Evolutionary conservation across 805 yeast species (phyloP).

Genomic region (Saturnispora sekii): DNA sequence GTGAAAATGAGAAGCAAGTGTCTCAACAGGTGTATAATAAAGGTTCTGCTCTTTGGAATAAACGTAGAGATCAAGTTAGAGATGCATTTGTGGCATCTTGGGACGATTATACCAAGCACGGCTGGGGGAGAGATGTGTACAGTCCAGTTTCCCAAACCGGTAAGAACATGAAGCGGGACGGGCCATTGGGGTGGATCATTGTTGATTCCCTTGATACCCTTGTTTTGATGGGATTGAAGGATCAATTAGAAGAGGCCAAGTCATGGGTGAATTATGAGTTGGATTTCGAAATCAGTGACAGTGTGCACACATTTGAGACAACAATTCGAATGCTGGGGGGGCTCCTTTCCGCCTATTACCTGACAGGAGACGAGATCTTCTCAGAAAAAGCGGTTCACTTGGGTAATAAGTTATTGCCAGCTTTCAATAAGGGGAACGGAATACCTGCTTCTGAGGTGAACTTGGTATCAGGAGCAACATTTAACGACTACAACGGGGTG

Average conservation of each 20-base stretch:
- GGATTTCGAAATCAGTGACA: constrained; percentile 59
- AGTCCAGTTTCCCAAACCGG: constrained; percentile 55
- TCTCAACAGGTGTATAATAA: no score
- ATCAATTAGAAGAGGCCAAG: constrained; percentile 54
- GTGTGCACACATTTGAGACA: constrained; percentile 84
- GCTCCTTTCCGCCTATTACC: constrained; percentile 68
- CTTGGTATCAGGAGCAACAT: constrained; percentile 44
- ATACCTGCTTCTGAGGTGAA: constrained; percentile 76
- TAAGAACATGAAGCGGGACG: constrained; percentile 60
- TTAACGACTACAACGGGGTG: constrained; percentile 65
- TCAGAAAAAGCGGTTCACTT: constrained; percentile 71
- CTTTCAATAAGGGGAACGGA: constrained; percentile 53
- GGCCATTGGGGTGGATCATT: constrained; percentile 87
- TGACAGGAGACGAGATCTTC: constrained; percentile 59
- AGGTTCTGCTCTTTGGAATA: constrained; percentile 30
- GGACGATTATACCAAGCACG: constrained; percentile 63
- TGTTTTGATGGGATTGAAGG: constrained; percentile 61
- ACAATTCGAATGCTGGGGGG: constrained; percentile 94
- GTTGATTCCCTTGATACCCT: constrained; percentile 82
- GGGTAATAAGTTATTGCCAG: constrained; percentile 64
- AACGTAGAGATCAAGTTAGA: constrained; percentile 48
- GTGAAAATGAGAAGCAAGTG: background rate
- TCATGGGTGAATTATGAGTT: constrained; percentile 68
- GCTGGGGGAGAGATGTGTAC: constrained; percentile 80
- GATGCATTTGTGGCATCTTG: constrained; percentile 67